Evolutionary conservation across 169 alveolate species (phyloP), one percentile per base, ranked within the genome.

Genomic region (Cryptosporidium felis): DNA sequence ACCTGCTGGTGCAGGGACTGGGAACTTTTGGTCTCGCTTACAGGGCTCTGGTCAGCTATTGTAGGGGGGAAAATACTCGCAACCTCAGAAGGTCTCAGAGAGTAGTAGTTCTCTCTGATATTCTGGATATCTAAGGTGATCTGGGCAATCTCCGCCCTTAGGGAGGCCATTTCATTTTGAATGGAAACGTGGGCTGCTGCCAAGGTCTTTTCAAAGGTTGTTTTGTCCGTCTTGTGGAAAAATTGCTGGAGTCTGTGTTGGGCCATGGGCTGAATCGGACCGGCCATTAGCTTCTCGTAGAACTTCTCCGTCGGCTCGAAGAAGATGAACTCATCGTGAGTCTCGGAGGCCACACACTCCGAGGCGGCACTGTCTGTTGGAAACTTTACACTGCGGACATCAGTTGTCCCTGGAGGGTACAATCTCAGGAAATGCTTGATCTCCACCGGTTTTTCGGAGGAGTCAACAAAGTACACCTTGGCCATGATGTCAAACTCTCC

Each of bases 401-500:
- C 85, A 0, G 85, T 74, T 30, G 85, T 74, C n/a, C 85, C 85
- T 23, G 85, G 85, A 3, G 85, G 93, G 56, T 90, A 90, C 14
- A 92, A 59, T 81, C 92, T 80, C 30, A 95, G 91, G 23, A 82
- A 58, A 80, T 95, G 98, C 36, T 62, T 38, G 21, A 93, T 82
- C 53, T 92, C 95, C 1, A 94, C 92, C 16, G 96, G 97, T 38
- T 94, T 92, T 56, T 92, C 94, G 5, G 91, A 56, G 45, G 93
- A 92, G 80, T 95, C 98, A 2, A 88, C 88, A 45, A 95, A 92
- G 89, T 66, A 90, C 3, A 95, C 88, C 60, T 88, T 91, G 14
- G 94, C 94, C 58, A 89, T 67, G 26, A 95, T 94, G 6, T 92
- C 95, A 62, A 95, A 95, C 81, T 95, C 98, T 8, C 98, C 98